Base-by-base conservation (phyloP, 2,329 filamentous ascomycete species). In the Fusarium beomiforme region DNA sequence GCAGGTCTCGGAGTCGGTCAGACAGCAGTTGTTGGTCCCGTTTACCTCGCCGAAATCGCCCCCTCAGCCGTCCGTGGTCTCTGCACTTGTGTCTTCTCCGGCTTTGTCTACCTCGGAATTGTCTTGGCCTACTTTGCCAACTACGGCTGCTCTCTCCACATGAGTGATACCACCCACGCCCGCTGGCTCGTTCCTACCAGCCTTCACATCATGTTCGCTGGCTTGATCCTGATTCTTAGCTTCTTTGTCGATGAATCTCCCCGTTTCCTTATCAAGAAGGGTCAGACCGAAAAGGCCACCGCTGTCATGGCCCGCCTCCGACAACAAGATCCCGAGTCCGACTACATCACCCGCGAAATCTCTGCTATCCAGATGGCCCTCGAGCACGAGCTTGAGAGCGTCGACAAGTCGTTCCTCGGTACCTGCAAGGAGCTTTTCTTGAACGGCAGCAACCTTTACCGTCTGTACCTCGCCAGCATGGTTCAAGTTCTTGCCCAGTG, bases 401-500 rank as follows among this genome's bases (percentile, higher is more conserved):
- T 67, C 37, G 50, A 63, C 23, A 57, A 29, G 14, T 50, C 64
- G 8, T 67, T 68, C 23, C 8, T 68, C 8, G 64, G 49, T n/a
- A 50, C 64, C 6, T 57, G 58, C 56, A 68, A 68, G 37, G 65
- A 68, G 43, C 50, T 67, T 2, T 70, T 72, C 26, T 33, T 67
- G 24, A 64, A 72, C 41, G 13, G 49, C n/a, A 72, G 65, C n/a
- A 72, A 72, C 23, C 47, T 72, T 4, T 53, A 69, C 24, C 65
- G 70, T 5, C 55, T 72, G 0, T 71, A 72, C 8, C 69, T 72
- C 23, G 68, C 69, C 12, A 63, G 70, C 10, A 72, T 72, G 56
- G 69, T 71, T 2, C 70, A 72, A 8, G 68, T 72, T 17, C 34
- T 72, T 8, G 70, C 70, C 5, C 66, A 72, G 6, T 72, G 70